Base-by-base conservation (phyloP, 495 filamentous ascomycete species). In the Podospora pseudoanserina region DNA sequence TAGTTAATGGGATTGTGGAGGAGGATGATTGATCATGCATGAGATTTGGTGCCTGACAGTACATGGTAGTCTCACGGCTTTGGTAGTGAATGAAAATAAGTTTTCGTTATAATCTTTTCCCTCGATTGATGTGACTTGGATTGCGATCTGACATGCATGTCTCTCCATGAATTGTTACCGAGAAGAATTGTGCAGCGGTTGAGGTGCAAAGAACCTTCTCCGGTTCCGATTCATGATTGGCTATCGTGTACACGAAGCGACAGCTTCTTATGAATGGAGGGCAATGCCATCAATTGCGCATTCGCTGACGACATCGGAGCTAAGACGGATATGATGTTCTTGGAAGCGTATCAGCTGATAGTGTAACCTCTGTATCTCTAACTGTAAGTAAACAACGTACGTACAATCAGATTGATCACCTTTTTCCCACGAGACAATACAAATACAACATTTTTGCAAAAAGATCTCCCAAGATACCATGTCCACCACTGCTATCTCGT, bases 311-410 rank as follows among this genome's bases (percentile, higher is more conserved):
- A 61, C 28, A 61, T 34, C 59, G 59, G 59, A 15, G 6, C 20
- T 61, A 61, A 61, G 20, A 61, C 59, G 59, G 59, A 61, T 61
- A 61, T 61, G 30, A 13, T 39, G 19, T 28, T 44, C 26, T 59
- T n/a, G 30, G 23, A 7, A 26, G 32, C 39, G 2, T 49, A 49
- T 11, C 39, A 49, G 6, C 39, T 11, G 13, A 49, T 49, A 49
- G 9, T 9, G 39, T 18, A 49, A 49, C 39, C 15, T 49, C 5
- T 16, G 2, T 16, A 16, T 13, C 39, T 49, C 15, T 0, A 49
- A 15, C 34, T 27, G 30, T 30, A 53, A n/a, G 3, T 63, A 19
- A 7, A 7, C 11, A 64, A 64, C 26, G 62, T 15, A 63, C 32
- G n/a, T 63, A 23, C 23, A 23, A 23, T 23, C 23, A 23, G 23